A percentile compares a stretch with the other conserved stretches of the same genome.
Evolutionary conservation across 495 filamentous ascomycete genomes (phyloP).

Genomic region (Aspergillus avenaceus): DNA sequence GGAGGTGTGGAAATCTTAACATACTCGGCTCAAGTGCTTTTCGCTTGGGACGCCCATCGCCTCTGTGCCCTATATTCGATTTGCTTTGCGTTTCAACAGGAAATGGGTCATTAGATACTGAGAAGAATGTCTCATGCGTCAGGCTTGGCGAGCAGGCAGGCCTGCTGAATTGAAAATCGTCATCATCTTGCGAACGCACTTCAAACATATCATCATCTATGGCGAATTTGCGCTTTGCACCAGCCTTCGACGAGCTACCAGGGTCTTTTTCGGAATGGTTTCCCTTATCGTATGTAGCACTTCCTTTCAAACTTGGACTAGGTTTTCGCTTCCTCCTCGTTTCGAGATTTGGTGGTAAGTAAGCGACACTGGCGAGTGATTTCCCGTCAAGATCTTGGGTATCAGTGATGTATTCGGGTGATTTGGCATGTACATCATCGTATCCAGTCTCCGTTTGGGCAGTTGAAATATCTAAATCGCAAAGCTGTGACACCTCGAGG

Average conservation of each 20-base stretch:
- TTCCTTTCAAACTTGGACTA: constrained; percentile 26
- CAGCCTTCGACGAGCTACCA: constrained; percentile 32
- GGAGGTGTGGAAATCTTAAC: too few relatives aligned
- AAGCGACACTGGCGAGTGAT: constrained; percentile 7
- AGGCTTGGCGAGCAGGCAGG: constrained; percentile 15
- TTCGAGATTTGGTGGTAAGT: constrained; percentile 33
- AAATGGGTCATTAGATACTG: constrained; percentile 11
- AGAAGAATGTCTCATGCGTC: not conserved
- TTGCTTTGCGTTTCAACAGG: constrained; percentile 19
- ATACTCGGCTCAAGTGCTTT: constrained; percentile 60
- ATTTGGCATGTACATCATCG: constrained; percentile 47
- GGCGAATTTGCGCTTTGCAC: constrained; percentile 60
- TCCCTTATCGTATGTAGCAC: constrained; percentile 32
- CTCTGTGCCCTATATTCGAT: constrained; percentile 15
- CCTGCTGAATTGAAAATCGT: constrained; percentile 48
- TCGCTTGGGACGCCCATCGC: constrained; percentile 25
- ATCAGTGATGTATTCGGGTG: constrained; percentile 6
- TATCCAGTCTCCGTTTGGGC: constrained; percentile 50
- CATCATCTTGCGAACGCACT: constrained; percentile 28
- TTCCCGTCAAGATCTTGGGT: not conserved
- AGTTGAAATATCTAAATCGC: constrained; percentile 61
- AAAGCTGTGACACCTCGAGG: constrained; percentile 51
- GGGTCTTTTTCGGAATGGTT: not conserved
- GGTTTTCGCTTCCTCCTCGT: constrained; percentile 46
- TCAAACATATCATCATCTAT: constrained; percentile 41